These are phyloP conservation scores for Candida glucosophila DNA, from an alignment of 1,139 yeast species.

Conservation along the genomic window DNA sequence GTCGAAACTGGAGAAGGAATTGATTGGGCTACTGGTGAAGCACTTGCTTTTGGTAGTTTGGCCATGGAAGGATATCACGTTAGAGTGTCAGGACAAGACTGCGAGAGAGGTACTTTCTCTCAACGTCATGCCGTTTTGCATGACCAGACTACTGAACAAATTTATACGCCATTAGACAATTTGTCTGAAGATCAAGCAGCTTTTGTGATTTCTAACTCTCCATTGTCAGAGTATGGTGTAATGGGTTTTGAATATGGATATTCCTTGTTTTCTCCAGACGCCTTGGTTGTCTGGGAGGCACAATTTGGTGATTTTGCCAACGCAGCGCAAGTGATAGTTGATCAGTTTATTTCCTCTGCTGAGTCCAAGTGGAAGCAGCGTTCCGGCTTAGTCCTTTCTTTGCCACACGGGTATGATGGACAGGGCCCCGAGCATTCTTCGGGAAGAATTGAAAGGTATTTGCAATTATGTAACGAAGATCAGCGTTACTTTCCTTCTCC, in stretches of 20 bases:
- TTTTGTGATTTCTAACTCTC: slow-evolving; percentile 88
- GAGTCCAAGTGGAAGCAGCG: slow-evolving; percentile 99
- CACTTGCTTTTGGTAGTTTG: slow-evolving; percentile 91
- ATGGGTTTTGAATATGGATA: slow-evolving; percentile 99
- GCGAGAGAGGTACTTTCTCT: slow-evolving; percentile 99
- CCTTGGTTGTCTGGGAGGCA: slow-evolving; percentile 98
- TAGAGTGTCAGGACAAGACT: slow-evolving; percentile 98
- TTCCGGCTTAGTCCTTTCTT: slow-evolving; percentile 87
- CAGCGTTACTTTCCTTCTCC: slow-evolving; percentile 86
- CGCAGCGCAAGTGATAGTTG: slow-evolving; percentile 96
- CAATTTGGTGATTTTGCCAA: slow-evolving; percentile 99
- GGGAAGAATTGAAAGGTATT: slow-evolving; percentile 94
- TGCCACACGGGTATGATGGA: slow-evolving; percentile 99
- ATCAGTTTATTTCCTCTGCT: slow-evolving; percentile 94
- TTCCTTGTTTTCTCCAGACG: slow-evolving; percentile 92
- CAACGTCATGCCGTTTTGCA: slow-evolving; percentile 99
- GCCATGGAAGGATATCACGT: slow-evolving; percentile 92
- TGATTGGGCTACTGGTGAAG: slow-evolving; percentile 99
- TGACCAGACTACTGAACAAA: slow-evolving; percentile 81
- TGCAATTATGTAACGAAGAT: slow-evolving; percentile 94
- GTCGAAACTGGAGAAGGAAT: slow-evolving; percentile 87
- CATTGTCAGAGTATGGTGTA: slow-evolving; percentile 96
- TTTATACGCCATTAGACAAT: slow-evolving; percentile 78
- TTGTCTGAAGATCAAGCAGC: slow-evolving; percentile 77
- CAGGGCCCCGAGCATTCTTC: slow-evolving; percentile 99